These are phyloP conservation scores for Suillus brevipes DNA, from an alignment of 768 basidiomycete genomes.

Conservation along the genomic window DNA sequence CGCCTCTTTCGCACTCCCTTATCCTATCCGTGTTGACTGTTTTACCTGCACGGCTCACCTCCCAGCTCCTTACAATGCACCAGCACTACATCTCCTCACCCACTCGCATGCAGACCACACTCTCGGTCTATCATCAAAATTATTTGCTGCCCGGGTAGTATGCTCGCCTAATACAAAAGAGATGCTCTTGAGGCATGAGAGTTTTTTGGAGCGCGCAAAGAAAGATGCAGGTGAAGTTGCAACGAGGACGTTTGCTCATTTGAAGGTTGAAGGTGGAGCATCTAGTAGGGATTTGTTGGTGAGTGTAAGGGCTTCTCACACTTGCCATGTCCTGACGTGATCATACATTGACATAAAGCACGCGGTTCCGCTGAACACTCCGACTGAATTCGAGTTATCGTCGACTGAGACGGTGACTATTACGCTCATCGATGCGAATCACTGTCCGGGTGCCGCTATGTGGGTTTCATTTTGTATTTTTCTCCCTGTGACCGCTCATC, in stretches of 20 bases:
- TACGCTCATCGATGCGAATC: slow-evolving; percentile 88
- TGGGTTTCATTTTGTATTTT: slow-evolving; percentile 34
- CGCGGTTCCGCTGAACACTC: slow-evolving; percentile 59
- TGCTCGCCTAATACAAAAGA: slow-evolving; percentile 87
- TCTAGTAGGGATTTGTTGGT: slow-evolving; percentile 64
- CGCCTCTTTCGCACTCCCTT: slow-evolving; percentile 74
- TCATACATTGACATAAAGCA: slow-evolving; percentile 38
- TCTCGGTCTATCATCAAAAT: slow-evolving; percentile 69
- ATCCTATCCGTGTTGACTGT: slow-evolving; percentile 83
- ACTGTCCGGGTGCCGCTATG: slow-evolving; percentile 95
- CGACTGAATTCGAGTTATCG: slow-evolving; percentile 60
- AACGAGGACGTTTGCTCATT: slow-evolving; percentile 62
- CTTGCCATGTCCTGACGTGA: background rate
- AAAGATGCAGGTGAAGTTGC: slow-evolving; percentile 9
- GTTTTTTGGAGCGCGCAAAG: slow-evolving; percentile 58
- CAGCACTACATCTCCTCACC: slow-evolving; percentile 70
- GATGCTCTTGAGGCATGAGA: slow-evolving; percentile 81
- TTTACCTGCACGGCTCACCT: slow-evolving; percentile 54
- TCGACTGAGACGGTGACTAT: slow-evolving; percentile 61
- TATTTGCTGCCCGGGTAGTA: slow-evolving; percentile 69
- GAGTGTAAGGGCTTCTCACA: slow-evolving; percentile 1
- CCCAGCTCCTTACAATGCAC: slow-evolving; percentile 33
- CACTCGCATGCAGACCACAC: slow-evolving; percentile 93
- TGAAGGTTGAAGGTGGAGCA: slow-evolving; percentile 64
- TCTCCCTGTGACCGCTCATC: background rate